These are phyloP conservation scores for Globisporangium okanoganense DNA, from an alignment of 352 stramenopile genomes.

Conservation along the genomic window DNA sequence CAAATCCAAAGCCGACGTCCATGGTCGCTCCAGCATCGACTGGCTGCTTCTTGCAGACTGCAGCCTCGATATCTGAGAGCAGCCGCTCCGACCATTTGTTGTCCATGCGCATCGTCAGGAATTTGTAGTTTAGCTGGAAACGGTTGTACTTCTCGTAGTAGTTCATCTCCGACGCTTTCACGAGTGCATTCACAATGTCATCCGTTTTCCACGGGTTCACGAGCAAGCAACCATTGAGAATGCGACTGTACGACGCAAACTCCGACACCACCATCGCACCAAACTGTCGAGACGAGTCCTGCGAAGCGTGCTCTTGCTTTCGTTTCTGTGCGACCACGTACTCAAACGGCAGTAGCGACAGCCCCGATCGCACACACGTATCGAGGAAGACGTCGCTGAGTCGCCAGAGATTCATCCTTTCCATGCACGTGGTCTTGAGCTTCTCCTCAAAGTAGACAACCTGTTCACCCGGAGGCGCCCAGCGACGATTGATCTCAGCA, in stretches of 20 bases:
- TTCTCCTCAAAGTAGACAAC: slow-evolving; percentile 80
- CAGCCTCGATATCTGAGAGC: slow-evolving; percentile 92
- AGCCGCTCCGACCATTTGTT: slow-evolving; percentile 93
- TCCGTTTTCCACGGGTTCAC: slow-evolving; percentile 98
- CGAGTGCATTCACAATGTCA: slow-evolving; percentile 69
- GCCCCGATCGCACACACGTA: slow-evolving; percentile 56
- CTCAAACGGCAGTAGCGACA: slow-evolving; percentile 76
- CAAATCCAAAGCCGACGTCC: slow-evolving; percentile 93
- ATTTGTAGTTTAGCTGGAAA: slow-evolving; percentile 81
- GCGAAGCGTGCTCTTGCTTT: slow-evolving; percentile 35
- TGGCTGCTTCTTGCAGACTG: slow-evolving; percentile 36
- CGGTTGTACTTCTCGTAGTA: slow-evolving; percentile 74
- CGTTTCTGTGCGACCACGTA: slow-evolving; percentile 68
- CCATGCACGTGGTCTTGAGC: slow-evolving; percentile 53
- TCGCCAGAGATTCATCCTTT: slow-evolving; percentile 66
- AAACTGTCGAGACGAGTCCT: slow-evolving; percentile 33
- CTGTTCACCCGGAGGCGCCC: slow-evolving; percentile 39
- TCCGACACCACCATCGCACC: slow-evolving; percentile 95
- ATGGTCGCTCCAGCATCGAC: slow-evolving; percentile 63
- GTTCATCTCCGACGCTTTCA: slow-evolving; percentile 67
- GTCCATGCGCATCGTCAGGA: slow-evolving; percentile 77
- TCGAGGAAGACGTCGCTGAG: slow-evolving; percentile 72
- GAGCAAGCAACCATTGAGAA: slow-evolving; percentile 95
- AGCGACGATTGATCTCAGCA: slow-evolving; percentile 89
- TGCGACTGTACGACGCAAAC: slow-evolving; percentile 94